A percentile compares a stretch with the other conserved stretches of the same genome.
phyloP scores from a whole-genome alignment of 2,329 filamentous ascomycete species.

The Pseudogymnoascus sp. region DNA sequence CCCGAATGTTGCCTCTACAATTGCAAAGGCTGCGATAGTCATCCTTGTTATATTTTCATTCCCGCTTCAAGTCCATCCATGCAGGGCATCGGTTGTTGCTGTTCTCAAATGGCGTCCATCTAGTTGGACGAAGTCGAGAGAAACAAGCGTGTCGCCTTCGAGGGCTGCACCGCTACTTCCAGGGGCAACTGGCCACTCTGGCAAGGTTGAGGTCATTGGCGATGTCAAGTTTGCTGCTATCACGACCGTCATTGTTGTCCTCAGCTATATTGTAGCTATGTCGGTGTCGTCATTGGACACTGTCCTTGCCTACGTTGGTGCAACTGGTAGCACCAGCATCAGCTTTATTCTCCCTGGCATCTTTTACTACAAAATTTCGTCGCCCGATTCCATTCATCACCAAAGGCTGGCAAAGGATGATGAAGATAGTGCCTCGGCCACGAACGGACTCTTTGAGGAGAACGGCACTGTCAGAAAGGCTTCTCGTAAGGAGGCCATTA shows the following conservation, averaged over 20 bases:
- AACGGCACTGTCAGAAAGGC: constrained; percentile 34
- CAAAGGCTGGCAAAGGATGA: constrained; percentile 85
- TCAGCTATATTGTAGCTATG: constrained; percentile 82
- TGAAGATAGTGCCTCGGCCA: constrained; percentile 62
- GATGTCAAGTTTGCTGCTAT: constrained; percentile 84
- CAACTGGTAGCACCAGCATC: constrained; percentile 89
- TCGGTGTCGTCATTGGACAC: constrained; percentile 84
- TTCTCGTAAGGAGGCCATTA: constrained; percentile 47
- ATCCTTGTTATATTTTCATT: constrained; percentile 95
- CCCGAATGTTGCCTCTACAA: constrained; percentile 73
- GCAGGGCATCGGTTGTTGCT: constrained; percentile 87
- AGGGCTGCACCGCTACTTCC: constrained; percentile 34
- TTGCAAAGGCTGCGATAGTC: constrained; percentile 91
- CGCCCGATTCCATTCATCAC: constrained; percentile 77
- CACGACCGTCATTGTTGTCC: constrained; percentile 74
- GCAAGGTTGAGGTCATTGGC: constrained; percentile 59
- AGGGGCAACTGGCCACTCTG: constrained; percentile 33
- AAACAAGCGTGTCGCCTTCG: constrained; percentile 31
- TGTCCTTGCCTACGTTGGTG: constrained; percentile 90
- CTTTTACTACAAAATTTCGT: constrained; percentile 98
- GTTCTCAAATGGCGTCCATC: constrained; percentile 85
- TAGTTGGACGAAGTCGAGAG: constrained; percentile 28
- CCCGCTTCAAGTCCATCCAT: constrained; percentile 90
- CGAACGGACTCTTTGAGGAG: constrained; percentile 29
- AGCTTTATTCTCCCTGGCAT: constrained; percentile 93